phyloP scores from a whole-genome alignment of 208 protist genomes.

The Vickermania ingenoplastis region DNA sequence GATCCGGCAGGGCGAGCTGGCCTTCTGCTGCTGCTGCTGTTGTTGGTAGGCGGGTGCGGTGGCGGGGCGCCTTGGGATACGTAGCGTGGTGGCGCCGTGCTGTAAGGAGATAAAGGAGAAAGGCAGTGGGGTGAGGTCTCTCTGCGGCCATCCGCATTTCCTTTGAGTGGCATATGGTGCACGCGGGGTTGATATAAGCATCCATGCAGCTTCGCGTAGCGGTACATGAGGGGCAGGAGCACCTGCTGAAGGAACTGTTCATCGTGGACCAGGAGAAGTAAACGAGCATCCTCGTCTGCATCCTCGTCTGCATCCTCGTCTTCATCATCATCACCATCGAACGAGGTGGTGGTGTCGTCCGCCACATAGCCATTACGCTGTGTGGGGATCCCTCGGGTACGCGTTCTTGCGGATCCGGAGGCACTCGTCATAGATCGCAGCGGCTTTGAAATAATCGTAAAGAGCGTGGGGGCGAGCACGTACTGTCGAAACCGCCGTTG shows the following conservation, averaged over 20 bases:
- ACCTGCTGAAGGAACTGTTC: constrained; percentile 23
- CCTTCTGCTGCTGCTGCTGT: too few species aligned
- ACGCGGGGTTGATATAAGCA: background rate
- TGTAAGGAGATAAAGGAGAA: too few species aligned
- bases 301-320: background rate
- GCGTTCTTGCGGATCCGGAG: too few species aligned
- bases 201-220: constrained; percentile 13
- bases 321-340: background rate
- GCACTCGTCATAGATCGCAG: background rate
- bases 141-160: too few species aligned
- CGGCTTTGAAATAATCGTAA: background rate
- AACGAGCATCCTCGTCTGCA: constrained; percentile 1
- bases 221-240: constrained; percentile 38
- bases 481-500: background rate
- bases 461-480: constrained; percentile 15
- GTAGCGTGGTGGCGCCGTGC: too few species aligned
- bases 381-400: too few species aligned
- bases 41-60: too few species aligned
- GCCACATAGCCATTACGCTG: too few species aligned
- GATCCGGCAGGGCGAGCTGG: too few species aligned
- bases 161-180: too few species aligned
- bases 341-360: background rate
- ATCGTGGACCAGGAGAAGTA: constrained; percentile 37
- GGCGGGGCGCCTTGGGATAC: too few species aligned
- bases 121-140: too few species aligned